Base-by-base conservation (phyloP, 164 flowering plant genomes). In the Warburgia ugandensis region DNA sequence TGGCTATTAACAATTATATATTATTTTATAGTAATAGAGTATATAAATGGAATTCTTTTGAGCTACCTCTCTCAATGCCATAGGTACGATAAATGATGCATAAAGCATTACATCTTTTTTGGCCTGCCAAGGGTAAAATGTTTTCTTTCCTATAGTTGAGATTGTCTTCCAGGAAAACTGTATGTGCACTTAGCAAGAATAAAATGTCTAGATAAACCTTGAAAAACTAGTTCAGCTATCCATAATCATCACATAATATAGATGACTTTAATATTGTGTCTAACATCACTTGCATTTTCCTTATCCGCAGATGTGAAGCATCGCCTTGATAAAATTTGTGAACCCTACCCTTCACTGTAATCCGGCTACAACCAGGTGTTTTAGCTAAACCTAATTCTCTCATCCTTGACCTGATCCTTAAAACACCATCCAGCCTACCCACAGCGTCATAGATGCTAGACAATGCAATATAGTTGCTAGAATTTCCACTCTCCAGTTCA, bases 391-490 rank as follows among this genome's bases (percentile, higher is more conserved):
- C 67, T 50, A 76, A 41, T 39, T 64, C 60, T 64, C 71, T 81
- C 77, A 81, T 78, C 61, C 38, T 68, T 29, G 57, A 40, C 65
- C 76, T 75, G 11, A 62, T 56, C 45, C 35, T 54, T 33, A 47
- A 60, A 55, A 74, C 65, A 41, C 55, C 63, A 58, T 63, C 70
- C 68, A 48, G 29, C 46, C 69, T 63, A 25, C 73, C 70, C 26
- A 53, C 63, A 55, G 76, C 71, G 2, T 71, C 71, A 56, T 78
- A 77, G 13, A 81, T 71, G 50, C 59, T 66, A 41, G 71, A 74
- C 68, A 81, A 65, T 6, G 83, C 75, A 45, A 76, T 49, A 21
- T 73, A 81, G 54, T 81, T 81, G 65, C 88, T 78, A 33, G 79
- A 30, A 41, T 81, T 78, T 52, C 41, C 52, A 10, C 77, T 66